These are phyloP conservation scores for Cryphonectria radicalis DNA, from an alignment of 2,329 filamentous ascomycete genomes.

Conservation along the genomic window DNA sequence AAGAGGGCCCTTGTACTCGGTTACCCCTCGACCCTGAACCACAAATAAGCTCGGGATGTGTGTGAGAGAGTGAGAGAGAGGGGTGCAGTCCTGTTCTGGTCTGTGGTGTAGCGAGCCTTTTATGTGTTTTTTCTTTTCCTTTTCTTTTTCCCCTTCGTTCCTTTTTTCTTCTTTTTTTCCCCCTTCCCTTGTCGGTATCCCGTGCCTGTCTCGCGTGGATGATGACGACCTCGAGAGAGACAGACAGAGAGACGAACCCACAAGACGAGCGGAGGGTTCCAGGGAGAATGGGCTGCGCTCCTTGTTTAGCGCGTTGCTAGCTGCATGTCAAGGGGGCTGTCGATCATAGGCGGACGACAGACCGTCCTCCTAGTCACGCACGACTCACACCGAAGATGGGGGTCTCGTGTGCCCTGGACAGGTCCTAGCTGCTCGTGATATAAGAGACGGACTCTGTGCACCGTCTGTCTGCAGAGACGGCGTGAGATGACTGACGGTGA, in stretches of 20 bases:
- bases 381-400: slow-evolving; percentile 7
- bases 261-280: background rate
- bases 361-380: background rate
- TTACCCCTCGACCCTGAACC: background rate
- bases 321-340: slow-evolving; percentile 11
- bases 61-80: background rate
- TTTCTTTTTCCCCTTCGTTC: background rate
- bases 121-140: background rate
- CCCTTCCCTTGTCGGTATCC: background rate
- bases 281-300: slow-evolving; percentile 4
- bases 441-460: background rate
- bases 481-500: background rate
- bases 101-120: background rate
- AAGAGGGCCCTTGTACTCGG: background rate
- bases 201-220: background rate
- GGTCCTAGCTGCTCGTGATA: background rate
- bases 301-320: slow-evolving; percentile 13
- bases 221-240: background rate
- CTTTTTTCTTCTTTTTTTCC: background rate
- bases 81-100: background rate
- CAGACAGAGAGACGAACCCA: background rate
- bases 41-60: background rate
- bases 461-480: background rate
- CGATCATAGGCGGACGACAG: background rate
- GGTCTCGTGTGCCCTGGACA: background rate